These are phyloP conservation scores for Boletus tomentosulus DNA, from an alignment of 768 basidiomycete species.

Conservation along the genomic window DNA sequence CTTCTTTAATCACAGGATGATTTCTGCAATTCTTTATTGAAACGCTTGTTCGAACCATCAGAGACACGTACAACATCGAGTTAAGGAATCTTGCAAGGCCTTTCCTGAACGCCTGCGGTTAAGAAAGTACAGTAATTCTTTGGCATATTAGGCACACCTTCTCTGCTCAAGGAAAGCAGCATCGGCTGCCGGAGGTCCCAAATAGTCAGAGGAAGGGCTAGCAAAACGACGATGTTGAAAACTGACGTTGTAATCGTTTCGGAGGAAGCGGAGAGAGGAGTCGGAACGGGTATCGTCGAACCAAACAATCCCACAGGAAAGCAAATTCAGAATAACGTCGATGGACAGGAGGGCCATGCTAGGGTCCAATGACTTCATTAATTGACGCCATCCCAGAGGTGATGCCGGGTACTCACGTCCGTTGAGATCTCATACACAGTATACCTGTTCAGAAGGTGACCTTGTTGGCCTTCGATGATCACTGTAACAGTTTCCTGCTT, in stretches of 20 bases:
- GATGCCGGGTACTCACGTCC: constrained; percentile 50
- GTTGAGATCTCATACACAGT: constrained; percentile 79
- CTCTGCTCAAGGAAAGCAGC: constrained; percentile 89
- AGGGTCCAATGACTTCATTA: constrained; percentile 12
- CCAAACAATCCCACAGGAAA: constrained; percentile 83
- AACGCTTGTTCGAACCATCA: not conserved
- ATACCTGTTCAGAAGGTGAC: constrained; percentile 86
- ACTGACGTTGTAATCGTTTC: constrained; percentile 85
- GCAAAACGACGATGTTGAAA: not conserved
- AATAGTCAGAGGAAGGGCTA: constrained; percentile 3
- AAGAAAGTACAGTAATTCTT: not conserved
- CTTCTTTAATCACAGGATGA: constrained; percentile 88
- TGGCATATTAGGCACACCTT: constrained; percentile 42
- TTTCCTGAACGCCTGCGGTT: constrained; percentile 43
- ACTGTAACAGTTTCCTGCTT: constrained; percentile 70
- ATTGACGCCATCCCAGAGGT: constrained; percentile 7
- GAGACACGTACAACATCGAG: constrained; percentile 61
- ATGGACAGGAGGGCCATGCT: constrained; percentile 67
- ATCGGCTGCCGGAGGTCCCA: constrained; percentile 53
- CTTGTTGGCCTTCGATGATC: constrained; percentile 79
- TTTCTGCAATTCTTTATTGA: constrained; percentile 48
- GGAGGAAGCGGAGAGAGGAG: constrained; percentile 85
- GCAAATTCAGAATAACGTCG: constrained; percentile 93
- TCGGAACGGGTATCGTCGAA: constrained; percentile 90
- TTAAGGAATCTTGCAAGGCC: constrained; percentile 78